Evolutionary conservation across 805 yeast species (phyloP).

Genomic region (Yarrowia porcina): DNA sequence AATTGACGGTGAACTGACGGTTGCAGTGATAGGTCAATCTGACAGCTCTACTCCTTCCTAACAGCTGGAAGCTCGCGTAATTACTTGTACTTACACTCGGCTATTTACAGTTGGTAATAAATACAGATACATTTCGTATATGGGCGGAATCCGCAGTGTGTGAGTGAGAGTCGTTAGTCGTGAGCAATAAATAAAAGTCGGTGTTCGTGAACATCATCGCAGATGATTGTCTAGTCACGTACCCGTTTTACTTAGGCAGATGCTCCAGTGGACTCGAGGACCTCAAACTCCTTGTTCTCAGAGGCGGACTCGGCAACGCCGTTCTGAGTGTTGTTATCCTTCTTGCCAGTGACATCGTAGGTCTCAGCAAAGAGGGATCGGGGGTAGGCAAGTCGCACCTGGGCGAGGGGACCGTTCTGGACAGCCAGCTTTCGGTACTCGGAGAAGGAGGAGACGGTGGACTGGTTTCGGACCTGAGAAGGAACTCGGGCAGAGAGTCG

Average conservation of each 20-base stretch:
- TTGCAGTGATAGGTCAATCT: no score
- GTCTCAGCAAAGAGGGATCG: constrained; percentile 26
- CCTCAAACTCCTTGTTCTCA: constrained; percentile 25
- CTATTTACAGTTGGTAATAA: neutral
- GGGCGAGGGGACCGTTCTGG: constrained; percentile 26
- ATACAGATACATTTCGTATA: constrained; percentile 13
- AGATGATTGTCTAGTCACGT: neutral
- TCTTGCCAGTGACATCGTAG: neutral
- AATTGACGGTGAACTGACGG: no score
- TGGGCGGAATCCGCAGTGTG: neutral
- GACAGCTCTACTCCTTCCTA: no score
- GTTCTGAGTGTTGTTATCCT: constrained; percentile 14
- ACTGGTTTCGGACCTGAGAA: constrained; percentile 22
- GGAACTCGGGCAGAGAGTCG: constrained; percentile 26
- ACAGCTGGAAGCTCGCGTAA: no score
- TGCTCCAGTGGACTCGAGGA: constrained; percentile 23
- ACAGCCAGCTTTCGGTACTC: constrained; percentile 27
- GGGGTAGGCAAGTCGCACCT: constrained; percentile 27
- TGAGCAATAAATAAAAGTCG: constrained; percentile 22
- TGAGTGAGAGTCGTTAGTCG: constrained; percentile 22
- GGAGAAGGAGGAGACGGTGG: constrained; percentile 25
- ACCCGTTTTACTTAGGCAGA: constrained; percentile 20
- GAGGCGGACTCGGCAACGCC: constrained; percentile 24
- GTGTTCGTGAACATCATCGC: neutral
- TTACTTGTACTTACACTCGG: neutral